Percentiles rank a stretch among this genome's conserved stretches.
Evolutionary conservation across 306 rosid genomes (phyloP).

Genomic region (Pachyrhizus erosus): DNA sequence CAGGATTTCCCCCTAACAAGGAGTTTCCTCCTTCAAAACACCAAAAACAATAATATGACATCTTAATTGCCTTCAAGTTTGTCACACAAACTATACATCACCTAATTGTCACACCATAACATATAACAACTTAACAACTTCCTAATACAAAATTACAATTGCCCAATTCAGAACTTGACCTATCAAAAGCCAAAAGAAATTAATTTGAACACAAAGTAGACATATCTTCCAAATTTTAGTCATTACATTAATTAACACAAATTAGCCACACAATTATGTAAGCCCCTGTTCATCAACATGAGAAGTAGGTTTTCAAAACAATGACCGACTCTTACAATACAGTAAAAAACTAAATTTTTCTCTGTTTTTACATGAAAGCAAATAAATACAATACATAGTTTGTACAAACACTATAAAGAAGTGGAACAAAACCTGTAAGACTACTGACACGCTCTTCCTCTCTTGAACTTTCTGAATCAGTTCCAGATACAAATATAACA

Average conservation of each 20-base stretch:
- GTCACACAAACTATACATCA: not conserved
- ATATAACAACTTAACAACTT: not conserved
- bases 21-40: not conserved
- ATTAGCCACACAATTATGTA: conserved; percentile 13
- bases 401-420: conserved; percentile 2
- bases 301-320: conserved; percentile 39
- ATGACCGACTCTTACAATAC: conserved; percentile 25
- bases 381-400: not conserved
- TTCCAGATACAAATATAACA: conserved; percentile 73
- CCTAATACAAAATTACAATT: not conserved
- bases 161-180: not conserved
- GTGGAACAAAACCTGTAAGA: conserved; percentile 72
- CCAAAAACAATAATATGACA: not conserved
- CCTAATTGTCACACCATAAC: not conserved
- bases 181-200: conserved; percentile 29
- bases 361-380: conserved; percentile 32
- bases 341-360: conserved; percentile 11
- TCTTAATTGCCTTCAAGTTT: not conserved
- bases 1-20: not conserved
- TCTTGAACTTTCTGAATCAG: conserved; percentile 60
- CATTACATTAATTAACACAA: conserved; percentile 11
- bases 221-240: conserved; percentile 41
- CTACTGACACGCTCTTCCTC: conserved; percentile 66
- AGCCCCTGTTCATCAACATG: conserved; percentile 25
- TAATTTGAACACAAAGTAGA: conserved; percentile 18